Evolutionary conservation across 2,329 filamentous ascomycete species (phyloP).

Genomic region (Clonostachys rosea): DNA sequence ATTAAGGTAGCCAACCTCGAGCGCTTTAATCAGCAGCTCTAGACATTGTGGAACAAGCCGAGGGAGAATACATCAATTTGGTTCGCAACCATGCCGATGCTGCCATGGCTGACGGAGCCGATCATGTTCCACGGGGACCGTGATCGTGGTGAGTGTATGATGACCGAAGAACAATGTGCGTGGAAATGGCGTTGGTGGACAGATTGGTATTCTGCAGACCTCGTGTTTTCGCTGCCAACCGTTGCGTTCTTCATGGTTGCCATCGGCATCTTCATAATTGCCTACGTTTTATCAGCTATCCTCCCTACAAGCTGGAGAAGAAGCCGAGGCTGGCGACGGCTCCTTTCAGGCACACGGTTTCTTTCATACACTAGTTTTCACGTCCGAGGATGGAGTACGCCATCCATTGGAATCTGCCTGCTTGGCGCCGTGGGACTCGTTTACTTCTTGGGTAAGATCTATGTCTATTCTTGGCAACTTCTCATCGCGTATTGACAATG

Average conservation of each 20-base stretch:
- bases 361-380: constrained; percentile 1
- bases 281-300: constrained; percentile 12
- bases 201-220: constrained; percentile 45
- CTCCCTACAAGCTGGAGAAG: neutral
- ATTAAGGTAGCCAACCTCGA: too few species aligned
- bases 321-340: neutral
- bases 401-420: constrained; percentile 35
- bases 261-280: constrained; percentile 42
- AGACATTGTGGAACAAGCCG: too few species aligned
- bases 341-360: neutral
- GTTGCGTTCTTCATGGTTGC: constrained; percentile 44
- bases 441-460: constrained; percentile 35
- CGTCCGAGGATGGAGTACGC: constrained; percentile 25
- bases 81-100: too few species aligned
- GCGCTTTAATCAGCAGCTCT: too few species aligned
- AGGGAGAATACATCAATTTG: too few species aligned
- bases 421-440: constrained; percentile 30
- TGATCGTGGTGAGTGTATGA: constrained; percentile 21
- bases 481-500: neutral
- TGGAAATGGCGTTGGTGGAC: constrained; percentile 40
- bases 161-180: constrained; percentile 36
- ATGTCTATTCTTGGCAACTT: constrained; percentile 5
- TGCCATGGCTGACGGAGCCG: constrained; percentile 30
- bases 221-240: constrained; percentile 45
- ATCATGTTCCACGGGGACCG: constrained; percentile 31